Conservation (phyloP, 805 yeast genomes). For the Saccharomyces mikatae region DNA sequence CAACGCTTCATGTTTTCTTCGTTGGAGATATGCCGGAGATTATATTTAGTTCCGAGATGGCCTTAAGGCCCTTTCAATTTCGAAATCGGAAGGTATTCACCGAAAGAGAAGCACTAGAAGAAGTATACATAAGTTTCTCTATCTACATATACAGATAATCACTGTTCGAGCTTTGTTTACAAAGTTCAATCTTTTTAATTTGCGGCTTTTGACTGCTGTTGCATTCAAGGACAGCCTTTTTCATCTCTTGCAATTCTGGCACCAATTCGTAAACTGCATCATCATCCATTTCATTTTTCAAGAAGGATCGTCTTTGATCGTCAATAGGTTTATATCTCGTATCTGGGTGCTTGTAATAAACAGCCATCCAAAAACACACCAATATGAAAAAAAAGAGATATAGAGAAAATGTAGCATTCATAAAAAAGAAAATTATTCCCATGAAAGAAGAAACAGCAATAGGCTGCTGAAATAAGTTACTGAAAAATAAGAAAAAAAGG, state of each 20-base stretch:
- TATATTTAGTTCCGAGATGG: background rate
- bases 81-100: background rate
- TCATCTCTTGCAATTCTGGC: constrained; percentile 29
- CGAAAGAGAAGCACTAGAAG: background rate
- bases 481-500: constrained; percentile 80
- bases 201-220: constrained; percentile 28
- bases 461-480: constrained; percentile 75
- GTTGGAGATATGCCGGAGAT: background rate
- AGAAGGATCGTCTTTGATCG: constrained; percentile 89
- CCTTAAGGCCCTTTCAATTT: background rate
- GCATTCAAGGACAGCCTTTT: constrained; percentile 31
- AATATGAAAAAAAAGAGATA: constrained; percentile 77
- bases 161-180: constrained; percentile 7
- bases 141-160: background rate
- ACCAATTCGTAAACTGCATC: constrained; percentile 22
- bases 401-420: constrained; percentile 84
- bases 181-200: constrained; percentile 17
- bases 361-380: constrained; percentile 76
- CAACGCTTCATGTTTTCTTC: background rate
- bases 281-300: constrained; percentile 41
- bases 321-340: constrained; percentile 85
- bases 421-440: constrained; percentile 80
- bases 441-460: constrained; percentile 80
- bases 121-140: constrained; percentile 5
- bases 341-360: constrained; percentile 87